Evolutionary conservation across 73 alveolate species (phyloP).

Genomic region (Symbiodinium pilosum): DNA sequence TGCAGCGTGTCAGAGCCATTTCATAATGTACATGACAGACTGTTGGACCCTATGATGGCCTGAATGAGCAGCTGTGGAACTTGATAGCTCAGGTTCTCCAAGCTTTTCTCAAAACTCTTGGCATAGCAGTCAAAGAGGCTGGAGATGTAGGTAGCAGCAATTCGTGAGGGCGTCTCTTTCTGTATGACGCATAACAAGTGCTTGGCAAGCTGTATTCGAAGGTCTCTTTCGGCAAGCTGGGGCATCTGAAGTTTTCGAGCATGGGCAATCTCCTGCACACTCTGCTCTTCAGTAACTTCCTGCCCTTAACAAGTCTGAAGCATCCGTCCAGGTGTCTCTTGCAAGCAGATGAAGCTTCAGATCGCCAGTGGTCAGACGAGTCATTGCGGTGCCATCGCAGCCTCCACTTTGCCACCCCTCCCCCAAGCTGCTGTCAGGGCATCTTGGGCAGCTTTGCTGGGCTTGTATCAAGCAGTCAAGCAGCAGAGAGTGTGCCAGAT

Average conservation of each 20-base stretch:
- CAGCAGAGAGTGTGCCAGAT: conserved; percentile 25
- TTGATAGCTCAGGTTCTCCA: conserved; percentile 48
- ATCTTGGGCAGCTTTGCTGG: too few species aligned
- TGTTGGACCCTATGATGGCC: background rate
- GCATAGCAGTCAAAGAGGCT: conserved; percentile 44
- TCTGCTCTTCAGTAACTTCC: background rate
- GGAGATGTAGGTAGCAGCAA: conserved; percentile 12
- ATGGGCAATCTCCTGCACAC: conserved; percentile 33
- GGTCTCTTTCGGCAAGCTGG: background rate
- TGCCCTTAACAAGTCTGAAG: too few species aligned
- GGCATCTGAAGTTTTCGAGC: background rate
- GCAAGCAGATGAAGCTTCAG: conserved; percentile 34
- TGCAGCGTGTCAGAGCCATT: background rate
- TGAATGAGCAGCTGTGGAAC: conserved; percentile 63
- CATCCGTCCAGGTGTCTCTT: conserved; percentile 24
- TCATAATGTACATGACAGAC: too few species aligned
- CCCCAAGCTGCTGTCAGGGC: background rate
- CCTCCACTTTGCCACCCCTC: background rate
- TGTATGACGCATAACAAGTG: conserved; percentile 29
- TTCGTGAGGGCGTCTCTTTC: background rate
- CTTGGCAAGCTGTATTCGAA: conserved; percentile 35
- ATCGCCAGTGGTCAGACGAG: background rate
- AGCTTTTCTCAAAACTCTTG: background rate
- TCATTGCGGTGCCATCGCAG: background rate
- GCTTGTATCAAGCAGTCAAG: too few species aligned